A percentile compares a stretch with the other conserved stretches of the same genome.
phyloP scores from a whole-genome alignment of 345 rosid species.

The Brassica napus region DNA sequence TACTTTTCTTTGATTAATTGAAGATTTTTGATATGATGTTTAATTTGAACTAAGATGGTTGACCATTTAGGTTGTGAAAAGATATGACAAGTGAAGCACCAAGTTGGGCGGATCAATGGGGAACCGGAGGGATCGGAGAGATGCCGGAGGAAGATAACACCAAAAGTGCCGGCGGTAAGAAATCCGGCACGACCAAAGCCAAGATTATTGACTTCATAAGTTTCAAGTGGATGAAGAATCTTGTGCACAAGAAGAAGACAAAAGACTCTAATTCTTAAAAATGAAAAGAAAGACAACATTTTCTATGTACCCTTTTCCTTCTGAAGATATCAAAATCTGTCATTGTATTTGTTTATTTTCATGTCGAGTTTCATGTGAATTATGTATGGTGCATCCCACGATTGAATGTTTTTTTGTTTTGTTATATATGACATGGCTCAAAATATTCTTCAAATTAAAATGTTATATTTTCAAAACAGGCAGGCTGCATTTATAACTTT shows the following conservation, averaged over 20 bases:
- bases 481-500: background rate
- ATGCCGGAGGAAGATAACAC: conserved; percentile 49
- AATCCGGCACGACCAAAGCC: conserved; percentile 36
- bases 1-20: background rate
- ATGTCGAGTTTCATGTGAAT: conserved; percentile 9
- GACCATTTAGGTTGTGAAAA: background rate
- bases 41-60: background rate
- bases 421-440: conserved; percentile 2
- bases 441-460: background rate
- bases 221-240: conserved; percentile 64
- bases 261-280: conserved; percentile 30
- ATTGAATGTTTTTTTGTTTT: background rate
- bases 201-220: conserved; percentile 44
- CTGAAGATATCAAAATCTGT: background rate
- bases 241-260: conserved; percentile 47
- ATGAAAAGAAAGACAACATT: background rate
- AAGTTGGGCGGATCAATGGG: conserved; percentile 98
- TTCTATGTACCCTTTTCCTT: background rate
- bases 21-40: background rate
- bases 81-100: conserved; percentile 71
- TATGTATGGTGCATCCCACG: conserved; percentile 28
- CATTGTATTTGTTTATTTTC: conserved; percentile 15
- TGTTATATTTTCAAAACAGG: background rate
- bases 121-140: conserved; percentile 68
- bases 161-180: conserved; percentile 41